Evolutionary conservation across 2,329 filamentous ascomycete genomes (phyloP), one percentile per base, ranked within the genome.

Genomic region (Aspergillus uvarum): DNA sequence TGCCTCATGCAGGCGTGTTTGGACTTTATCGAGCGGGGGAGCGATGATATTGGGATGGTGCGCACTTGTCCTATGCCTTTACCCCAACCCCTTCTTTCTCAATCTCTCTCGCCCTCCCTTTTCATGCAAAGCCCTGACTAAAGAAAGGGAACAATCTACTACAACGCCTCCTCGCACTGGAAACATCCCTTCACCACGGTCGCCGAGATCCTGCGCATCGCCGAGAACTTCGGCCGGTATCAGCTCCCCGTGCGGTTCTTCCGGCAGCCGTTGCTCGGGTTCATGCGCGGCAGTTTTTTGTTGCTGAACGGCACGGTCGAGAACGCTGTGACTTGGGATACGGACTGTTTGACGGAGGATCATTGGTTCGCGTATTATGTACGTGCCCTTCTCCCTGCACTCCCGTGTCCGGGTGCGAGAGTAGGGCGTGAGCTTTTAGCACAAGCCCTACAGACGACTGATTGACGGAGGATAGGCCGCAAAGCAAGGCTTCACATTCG

Each of bases 11-110:
- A 51, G 14, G 56, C 54, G 21, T 56, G 52, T 16, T 35, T 64
- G 32, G 59, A 64, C n/a, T 61, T 64, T 29, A 59, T 64, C 35
- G 59, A 62, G 51, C 54, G 54, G 44, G 62, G 56, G 10, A 58
- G 54, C 2, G 62, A 54, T 16, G 53, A 62, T 10, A 44, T 62
- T 44, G 57, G 62, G 32, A 64, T 58, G 44, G 62, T 63, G 56
- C 14, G 31, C 10, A 12, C 6, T 26, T 26, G 5, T 2, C 26
- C 26, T 8, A 8, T 26, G 26, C 26, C 26, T 7, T 14, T 22
- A 21, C 8, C 21, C 56, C 11, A 11, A 4, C 1, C 14, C 32
- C 32, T 14, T 14, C 2, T 14, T 14, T 12, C 6, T 26, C 7
- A 26, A 7, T 8, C 26, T 26, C 7, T 8, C 26, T 29, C 7